Percentiles rank a stretch among this genome's conserved stretches.
Conservation (phyloP, 2,329 filamentous ascomycete genomes). For the Aureobasidium sp. region DNA sequence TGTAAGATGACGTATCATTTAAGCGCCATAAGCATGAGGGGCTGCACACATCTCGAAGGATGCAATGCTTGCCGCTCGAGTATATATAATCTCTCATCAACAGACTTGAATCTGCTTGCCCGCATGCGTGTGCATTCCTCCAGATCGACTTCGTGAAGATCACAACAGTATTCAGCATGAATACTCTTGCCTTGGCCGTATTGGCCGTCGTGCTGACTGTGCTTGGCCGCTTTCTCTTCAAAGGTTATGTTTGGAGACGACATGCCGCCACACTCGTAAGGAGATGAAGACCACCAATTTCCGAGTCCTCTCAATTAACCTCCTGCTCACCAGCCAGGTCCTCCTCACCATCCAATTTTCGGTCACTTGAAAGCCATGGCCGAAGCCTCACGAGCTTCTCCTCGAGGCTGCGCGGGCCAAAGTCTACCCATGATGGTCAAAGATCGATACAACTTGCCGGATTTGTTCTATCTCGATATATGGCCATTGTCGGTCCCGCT, state of each 20-base stretch:
- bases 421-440: slow-evolving; percentile 27
- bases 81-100: neutral
- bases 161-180: neutral
- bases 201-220: slow-evolving; percentile 19
- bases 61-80: neutral
- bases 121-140: neutral
- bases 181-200: slow-evolving; percentile 19
- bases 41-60: neutral
- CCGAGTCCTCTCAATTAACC: neutral
- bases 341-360: slow-evolving; percentile 34
- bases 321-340: slow-evolving; percentile 27
- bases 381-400: slow-evolving; percentile 27
- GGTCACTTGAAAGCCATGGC: slow-evolving; percentile 35
- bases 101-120: neutral
- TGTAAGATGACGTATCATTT: neutral
- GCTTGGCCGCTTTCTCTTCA: slow-evolving; percentile 21
- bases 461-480: slow-evolving; percentile 37
- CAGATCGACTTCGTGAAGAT: neutral
- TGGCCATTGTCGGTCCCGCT: slow-evolving; percentile 34
- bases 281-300: neutral
- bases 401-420: slow-evolving; percentile 31
- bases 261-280: neutral
- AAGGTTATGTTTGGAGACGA: slow-evolving; percentile 18
- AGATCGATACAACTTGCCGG: slow-evolving; percentile 29
- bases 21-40: neutral